phyloP scores from a whole-genome alignment of 495 filamentous ascomycete species.

The Peziza echinospora region DNA sequence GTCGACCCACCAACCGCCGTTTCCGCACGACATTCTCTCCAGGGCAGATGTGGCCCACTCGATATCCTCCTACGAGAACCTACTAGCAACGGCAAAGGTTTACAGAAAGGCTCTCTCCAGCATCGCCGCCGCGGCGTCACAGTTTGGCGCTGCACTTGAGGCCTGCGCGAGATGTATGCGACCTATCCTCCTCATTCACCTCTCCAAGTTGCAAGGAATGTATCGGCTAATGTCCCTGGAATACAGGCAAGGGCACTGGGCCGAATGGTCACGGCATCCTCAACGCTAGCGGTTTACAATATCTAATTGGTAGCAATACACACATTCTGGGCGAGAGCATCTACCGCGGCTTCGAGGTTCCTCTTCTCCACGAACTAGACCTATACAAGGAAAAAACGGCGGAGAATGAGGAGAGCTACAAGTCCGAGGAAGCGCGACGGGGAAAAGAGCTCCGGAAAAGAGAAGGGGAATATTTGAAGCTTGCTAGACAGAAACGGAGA shows the following conservation, averaged over 20 bases:
- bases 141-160: conserved; percentile 40
- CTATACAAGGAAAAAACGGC: conserved; percentile 34
- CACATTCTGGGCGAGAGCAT: conserved; percentile 41
- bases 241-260: conserved; percentile 28
- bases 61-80: conserved; percentile 36
- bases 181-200: background rate
- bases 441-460: conserved; percentile 34
- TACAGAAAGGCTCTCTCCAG: conserved; percentile 36
- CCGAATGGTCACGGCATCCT: conserved; percentile 35
- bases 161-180: conserved; percentile 39
- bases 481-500: conserved; percentile 32
- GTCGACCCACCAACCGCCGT: conserved; percentile 22
- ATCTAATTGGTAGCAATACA: conserved; percentile 42
- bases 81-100: conserved; percentile 34
- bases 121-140: conserved; percentile 34
- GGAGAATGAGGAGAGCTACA: conserved; percentile 37
- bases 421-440: conserved; percentile 27
- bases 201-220: background rate
- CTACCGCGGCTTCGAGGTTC: conserved; percentile 43
- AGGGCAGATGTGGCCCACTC: conserved; percentile 38
- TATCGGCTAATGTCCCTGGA: background rate
- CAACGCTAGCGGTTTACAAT: conserved; percentile 37
- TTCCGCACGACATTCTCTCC: conserved; percentile 34
- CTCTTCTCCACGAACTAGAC: conserved; percentile 41
- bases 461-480: conserved; percentile 37